Conservation (phyloP, 805 yeast genomes). For the Sugiyamaella chiloensis region DNA sequence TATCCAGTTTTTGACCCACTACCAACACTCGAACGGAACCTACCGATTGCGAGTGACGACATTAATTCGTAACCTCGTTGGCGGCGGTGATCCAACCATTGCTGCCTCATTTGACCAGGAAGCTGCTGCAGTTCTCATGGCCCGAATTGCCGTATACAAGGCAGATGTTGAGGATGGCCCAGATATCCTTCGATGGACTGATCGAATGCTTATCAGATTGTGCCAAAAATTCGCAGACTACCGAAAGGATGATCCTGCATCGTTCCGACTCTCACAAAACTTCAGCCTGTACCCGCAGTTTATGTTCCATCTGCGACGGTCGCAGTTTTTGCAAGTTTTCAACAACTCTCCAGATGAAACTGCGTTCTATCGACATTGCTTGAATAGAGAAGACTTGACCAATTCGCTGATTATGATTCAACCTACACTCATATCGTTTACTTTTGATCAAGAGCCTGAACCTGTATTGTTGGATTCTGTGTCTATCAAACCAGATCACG, state of each 20-base stretch:
- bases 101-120: conserved; percentile 90
- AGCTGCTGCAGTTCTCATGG: conserved; percentile 93
- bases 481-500: conserved; percentile 83
- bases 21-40: conserved; percentile 94
- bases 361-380: conserved; percentile 90
- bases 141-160: conserved; percentile 85
- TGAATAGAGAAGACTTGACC: conserved; percentile 86
- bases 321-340: conserved; percentile 93
- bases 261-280: conserved; percentile 79
- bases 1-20: conserved; percentile 85
- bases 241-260: conserved; percentile 75
- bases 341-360: conserved; percentile 99
- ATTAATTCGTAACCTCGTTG: conserved; percentile 50
- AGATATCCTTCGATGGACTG: conserved; percentile 92
- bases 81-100: conserved; percentile 55
- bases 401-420: conserved; percentile 96
- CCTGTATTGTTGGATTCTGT: conserved; percentile 93
- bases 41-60: conserved; percentile 90
- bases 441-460: conserved; percentile 77
- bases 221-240: conserved; percentile 94
- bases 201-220: conserved; percentile 81
- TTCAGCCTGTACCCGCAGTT: conserved; percentile 93
- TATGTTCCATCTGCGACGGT: conserved; percentile 90
- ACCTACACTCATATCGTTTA: conserved; percentile 87
- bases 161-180: conserved; percentile 83